Base-by-base conservation (phyloP, 345 rosid species). In the Sonneratia caseolaris region DNA sequence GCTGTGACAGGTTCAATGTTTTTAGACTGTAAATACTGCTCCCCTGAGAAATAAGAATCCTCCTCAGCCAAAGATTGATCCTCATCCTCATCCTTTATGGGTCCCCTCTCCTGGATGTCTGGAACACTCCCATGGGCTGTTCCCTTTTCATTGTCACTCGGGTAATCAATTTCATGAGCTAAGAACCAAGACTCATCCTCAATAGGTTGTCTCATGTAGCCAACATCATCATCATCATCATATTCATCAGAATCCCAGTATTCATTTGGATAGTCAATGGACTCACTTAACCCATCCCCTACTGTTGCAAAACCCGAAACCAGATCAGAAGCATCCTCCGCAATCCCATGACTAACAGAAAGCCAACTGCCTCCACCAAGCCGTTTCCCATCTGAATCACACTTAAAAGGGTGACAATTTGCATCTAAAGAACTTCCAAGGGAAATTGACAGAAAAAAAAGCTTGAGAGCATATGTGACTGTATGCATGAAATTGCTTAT, bases 231-330 rank as follows among this genome's bases (percentile, higher is more conserved):
- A n/a, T 96, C 96, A 3, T 96, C 97, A 6, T 96, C 99, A 75
- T 96, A 96, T 77, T 96, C 97, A 68, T 96, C 99, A 47, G 99
- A 96, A 75, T 96, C 99, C 99, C 99, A 96, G 81, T 90, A 92
- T 48, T 96, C 97, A 68, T 96, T 88, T 37, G 88, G 89, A 72
- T 89, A 92, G 79, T 96, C 98, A 73, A 92, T 78, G 49, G 97
- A 88, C 86, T 91, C 98, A 84, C 95, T 91, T 70, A 89, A 80
- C 78, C 97, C 99, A 83, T 92, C 98, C 73, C 97, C 99, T 40
- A 91, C 81, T 45, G 99, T 92, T 70, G 98, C 99, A 86, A 96
- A 92, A 71, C 99, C 98, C 69, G 99, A 96, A 79, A 92, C 91
- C 73, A 96, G 81, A 87, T 96, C 99, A 77, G 96, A 92, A 71